Percentiles rank a stretch among this genome's conserved stretches.
Evolutionary conservation across 1,284 basidiomycete species (phyloP).

Genomic region (Fistulinella staudtii): DNA sequence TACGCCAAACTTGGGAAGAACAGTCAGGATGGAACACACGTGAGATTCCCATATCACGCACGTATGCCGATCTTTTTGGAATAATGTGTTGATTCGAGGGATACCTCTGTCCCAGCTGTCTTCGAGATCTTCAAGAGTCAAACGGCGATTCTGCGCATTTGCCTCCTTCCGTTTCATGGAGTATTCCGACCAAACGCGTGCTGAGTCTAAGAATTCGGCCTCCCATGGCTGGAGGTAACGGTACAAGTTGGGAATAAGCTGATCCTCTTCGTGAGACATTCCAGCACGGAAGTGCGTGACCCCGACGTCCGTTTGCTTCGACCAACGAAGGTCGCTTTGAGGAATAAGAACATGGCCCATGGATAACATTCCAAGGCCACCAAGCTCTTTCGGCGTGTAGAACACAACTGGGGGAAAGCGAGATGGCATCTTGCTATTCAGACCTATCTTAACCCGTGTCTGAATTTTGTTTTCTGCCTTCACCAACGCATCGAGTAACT

Average conservation of each 20-base stretch:
- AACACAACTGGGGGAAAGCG: conserved; percentile 98
- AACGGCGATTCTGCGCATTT: conserved; percentile 92
- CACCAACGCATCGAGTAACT: conserved; percentile 89
- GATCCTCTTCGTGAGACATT: conserved; percentile 94
- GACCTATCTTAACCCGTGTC: conserved; percentile 97
- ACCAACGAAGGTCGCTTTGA: conserved; percentile 95
- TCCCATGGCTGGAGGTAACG: conserved; percentile 99
- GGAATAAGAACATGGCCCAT: conserved; percentile 99
- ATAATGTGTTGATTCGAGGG: conserved; percentile 94
- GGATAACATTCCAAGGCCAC: conserved; percentile 97
- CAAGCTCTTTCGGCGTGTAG: conserved; percentile 94
- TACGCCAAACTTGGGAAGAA: conserved; percentile 85
- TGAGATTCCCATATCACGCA: conserved; percentile 41
- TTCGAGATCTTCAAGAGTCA: conserved; percentile 96
- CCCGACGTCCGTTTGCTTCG: conserved; percentile 96
- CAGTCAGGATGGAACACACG: conserved; percentile 43
- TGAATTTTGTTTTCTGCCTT: conserved; percentile 99
- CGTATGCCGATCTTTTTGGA: conserved; percentile 98
- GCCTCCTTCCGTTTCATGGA: conserved; percentile 99
- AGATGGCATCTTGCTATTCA: conserved; percentile 99
- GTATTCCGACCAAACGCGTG: conserved; percentile 99
- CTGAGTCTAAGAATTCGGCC: conserved; percentile 96
- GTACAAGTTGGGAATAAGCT: conserved; percentile 95
- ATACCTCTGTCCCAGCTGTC: conserved; percentile 99
- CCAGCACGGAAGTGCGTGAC: conserved; percentile 97